Evolutionary conservation across 2,329 filamentous ascomycete genomes (phyloP), one percentile per base, ranked within the genome.

Genomic region (Phaeosphaeria sp.): DNA sequence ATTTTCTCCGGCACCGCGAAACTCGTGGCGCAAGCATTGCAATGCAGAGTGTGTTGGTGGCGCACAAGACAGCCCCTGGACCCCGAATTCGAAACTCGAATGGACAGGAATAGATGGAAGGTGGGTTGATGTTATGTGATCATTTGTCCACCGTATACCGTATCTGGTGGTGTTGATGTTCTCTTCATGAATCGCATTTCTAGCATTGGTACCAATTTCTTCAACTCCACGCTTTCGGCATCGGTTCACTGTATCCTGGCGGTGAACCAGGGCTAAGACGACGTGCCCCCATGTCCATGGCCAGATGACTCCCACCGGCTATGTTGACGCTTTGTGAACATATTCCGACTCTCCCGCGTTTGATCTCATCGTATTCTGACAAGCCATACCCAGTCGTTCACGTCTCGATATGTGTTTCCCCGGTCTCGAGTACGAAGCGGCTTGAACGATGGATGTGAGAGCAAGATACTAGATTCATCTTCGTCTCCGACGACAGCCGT

Each of bases 51-150:
- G 44, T 33, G 41, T 46, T 54, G 51, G 56, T 55, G 52, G 49
- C 52, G 50, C 36, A 10, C 18, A 9, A 41, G 33, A 46, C 27
- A 17, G 36, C 46, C 54, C 56, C 41, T 54, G 54, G 46, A 55
- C 47, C 50, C 56, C 54, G 47, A 62, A 43, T 27, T 55, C 50
- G 58, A 62, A 56, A 64, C 56, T 43, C 50, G 42, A 27, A n/a
- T 10, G n/a, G 23, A 22, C 46, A n/a, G n/a, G 23, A 27, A 47
- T 47, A 47, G 46, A 46, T 46, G 22, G 46, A 25, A 9, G 43
- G 43, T 20, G 43, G 2, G 21, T 44, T 20, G 42, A 44, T 21
- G 43, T 46, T 20, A 46, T 46, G 43, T 25, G 22, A 46, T 6
- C 2, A 27, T 9, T 9, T 27, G 25, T 9, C 25, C n/a, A n/a